Percentiles rank a stretch among this genome's conserved stretches.
These are phyloP conservation scores for Ogataea zsoltii DNA, from an alignment of 805 yeast genomes.

Conservation along the genomic window DNA sequence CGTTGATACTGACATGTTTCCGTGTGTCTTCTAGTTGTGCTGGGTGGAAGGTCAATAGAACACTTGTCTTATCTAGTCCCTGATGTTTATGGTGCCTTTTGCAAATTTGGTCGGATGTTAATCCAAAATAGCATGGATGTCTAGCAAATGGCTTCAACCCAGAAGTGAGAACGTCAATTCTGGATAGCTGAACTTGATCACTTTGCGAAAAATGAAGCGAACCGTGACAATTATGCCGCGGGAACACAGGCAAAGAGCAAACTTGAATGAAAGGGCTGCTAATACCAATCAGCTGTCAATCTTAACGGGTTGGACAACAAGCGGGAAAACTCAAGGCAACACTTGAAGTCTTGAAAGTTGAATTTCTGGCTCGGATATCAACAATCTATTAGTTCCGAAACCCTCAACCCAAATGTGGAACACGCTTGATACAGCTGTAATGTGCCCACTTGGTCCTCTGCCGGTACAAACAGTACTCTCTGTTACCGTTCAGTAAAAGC, in stretches of 20 bases:
- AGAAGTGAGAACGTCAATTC: no score
- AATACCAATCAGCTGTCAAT: neutral
- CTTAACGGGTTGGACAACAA: neutral
- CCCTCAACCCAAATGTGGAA: neutral
- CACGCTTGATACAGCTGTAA: neutral
- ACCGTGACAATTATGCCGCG: neutral
- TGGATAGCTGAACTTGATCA: neutral
- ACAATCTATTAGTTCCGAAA: neutral
- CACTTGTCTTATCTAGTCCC: no score
- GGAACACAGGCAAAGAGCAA: neutral
- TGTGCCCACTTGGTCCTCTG: neutral
- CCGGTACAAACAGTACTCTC: conserved; percentile 1
- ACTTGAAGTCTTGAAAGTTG: neutral
- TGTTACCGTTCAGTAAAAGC: conserved; percentile 3
- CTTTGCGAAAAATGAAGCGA: neutral
- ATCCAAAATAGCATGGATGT: neutral
- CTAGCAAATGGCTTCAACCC: neutral
- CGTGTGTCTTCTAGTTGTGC: neutral
- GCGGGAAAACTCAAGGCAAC: neutral
- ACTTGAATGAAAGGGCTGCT: neutral
- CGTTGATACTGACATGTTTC: conserved; percentile 7
- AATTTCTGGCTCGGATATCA: neutral
- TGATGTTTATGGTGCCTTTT: no score
- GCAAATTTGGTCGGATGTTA: neutral
- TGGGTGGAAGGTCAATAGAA: no score